Evolutionary conservation across 2,329 filamentous ascomycete species (phyloP), one percentile per base, ranked within the genome.

Genomic region (Sporothrix brunneoviolacea): DNA sequence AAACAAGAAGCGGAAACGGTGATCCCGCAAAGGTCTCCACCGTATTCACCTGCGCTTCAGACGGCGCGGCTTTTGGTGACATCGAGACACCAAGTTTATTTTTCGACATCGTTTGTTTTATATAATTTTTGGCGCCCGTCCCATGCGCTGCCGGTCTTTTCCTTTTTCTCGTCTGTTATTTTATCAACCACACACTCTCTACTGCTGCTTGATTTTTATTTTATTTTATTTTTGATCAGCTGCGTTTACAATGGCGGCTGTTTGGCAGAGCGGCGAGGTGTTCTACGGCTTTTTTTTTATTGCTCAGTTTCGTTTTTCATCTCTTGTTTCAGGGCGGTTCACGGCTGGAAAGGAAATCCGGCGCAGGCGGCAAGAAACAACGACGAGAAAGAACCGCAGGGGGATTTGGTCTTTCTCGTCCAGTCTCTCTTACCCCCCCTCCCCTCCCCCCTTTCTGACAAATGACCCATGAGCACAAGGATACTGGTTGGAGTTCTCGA

Each of bases 1-100:
- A 64, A 73, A 69, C 59, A 82, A 81, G 70, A 82, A 82, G 69
- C 75, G 79, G 54, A 82, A 82, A 70, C 70, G 79, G 68, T 82
- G 36, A 53, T 35, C 10, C 24, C n/a, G 16, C 18, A 4, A 15
- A 27, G 21, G 7, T 13, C 40, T 43, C 21, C n/a, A n/a, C n/a
- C n/a, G n/a, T n/a, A n/a, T n/a, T n/a, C n/a, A n/a, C n/a, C n/a
- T n/a, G n/a, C n/a, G n/a, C n/a, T n/a, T n/a, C n/a, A n/a, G n/a
- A n/a, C n/a, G n/a, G n/a, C n/a, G n/a, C n/a, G n/a, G n/a, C n/a
- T n/a, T n/a, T n/a, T n/a, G n/a, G n/a, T n/a, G n/a, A n/a, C n/a
- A n/a, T n/a, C n/a, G n/a, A n/a, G n/a, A n/a, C n/a, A n/a, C n/a
- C n/a, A n/a, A n/a, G n/a, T n/a, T n/a, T n/a, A n/a, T n/a, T n/a